A percentile compares a stretch with the other conserved stretches of the same genome.
These are phyloP conservation scores for Esteya vermicola DNA, from an alignment of 2,329 filamentous ascomycete genomes.

Conservation along the genomic window DNA sequence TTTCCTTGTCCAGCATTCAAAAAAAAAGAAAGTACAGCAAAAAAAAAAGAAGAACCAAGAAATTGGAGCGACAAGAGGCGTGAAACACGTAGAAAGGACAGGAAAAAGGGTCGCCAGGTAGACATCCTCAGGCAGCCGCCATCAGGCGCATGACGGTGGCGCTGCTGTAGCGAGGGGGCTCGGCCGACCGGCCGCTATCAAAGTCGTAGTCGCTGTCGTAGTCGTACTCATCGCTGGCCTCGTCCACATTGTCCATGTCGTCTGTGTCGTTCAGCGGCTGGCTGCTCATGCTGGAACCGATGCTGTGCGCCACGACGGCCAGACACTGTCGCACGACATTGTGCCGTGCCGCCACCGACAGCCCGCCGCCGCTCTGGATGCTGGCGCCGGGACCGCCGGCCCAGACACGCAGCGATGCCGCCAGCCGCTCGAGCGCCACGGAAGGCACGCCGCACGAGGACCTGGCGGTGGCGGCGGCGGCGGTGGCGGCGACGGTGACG, in stretches of 20 bases:
- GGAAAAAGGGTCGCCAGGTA: neutral
- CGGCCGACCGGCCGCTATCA: too few relatives aligned
- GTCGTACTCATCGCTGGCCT: slow-evolving; percentile 45
- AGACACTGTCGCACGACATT: slow-evolving; percentile 42
- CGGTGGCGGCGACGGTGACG: too few relatives aligned
- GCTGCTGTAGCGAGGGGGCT: slow-evolving; percentile 43
- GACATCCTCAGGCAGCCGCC: too few relatives aligned
- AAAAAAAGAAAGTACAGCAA: neutral
- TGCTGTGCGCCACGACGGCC: slow-evolving; percentile 36
- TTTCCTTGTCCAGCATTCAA: neutral
- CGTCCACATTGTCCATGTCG: neutral
- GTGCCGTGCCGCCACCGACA: slow-evolving; percentile 36
- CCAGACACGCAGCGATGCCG: slow-evolving; percentile 46
- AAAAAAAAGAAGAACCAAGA: neutral
- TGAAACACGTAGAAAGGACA: neutral
- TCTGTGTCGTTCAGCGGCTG: slow-evolving; percentile 16
- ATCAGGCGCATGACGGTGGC: too few relatives aligned
- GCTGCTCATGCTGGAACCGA: slow-evolving; percentile 49
- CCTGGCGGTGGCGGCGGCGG: too few relatives aligned
- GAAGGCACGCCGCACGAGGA: too few relatives aligned
- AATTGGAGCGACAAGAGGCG: neutral
- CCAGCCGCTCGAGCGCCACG: slow-evolving; percentile 38
- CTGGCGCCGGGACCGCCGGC: slow-evolving; percentile 37
- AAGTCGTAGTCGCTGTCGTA: slow-evolving; percentile 26
- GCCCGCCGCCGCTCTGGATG: slow-evolving; percentile 33